Percentiles rank a stretch among this genome's conserved stretches.
Conservation (phyloP, 129 eudicot species). For the Flaveria ramosissima region DNA sequence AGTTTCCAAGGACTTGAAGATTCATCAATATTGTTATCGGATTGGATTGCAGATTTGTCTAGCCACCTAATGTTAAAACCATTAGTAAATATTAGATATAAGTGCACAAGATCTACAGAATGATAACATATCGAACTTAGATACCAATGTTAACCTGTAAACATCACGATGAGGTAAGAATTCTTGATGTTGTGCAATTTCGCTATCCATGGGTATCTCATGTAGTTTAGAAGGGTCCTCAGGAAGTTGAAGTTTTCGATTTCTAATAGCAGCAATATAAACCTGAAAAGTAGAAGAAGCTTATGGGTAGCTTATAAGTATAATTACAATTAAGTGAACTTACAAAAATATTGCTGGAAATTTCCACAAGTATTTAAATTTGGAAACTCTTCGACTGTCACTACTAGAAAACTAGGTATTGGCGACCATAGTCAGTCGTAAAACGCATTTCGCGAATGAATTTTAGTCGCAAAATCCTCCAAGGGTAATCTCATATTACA, state of each 20-base stretch:
- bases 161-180: slow-evolving; percentile 65
- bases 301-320: background rate
- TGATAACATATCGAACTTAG: background rate
- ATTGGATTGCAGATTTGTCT: slow-evolving; percentile 73
- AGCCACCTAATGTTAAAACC: slow-evolving; percentile 48
- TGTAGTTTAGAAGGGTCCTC: slow-evolving; percentile 46
- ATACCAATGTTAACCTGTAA: slow-evolving; percentile 45
- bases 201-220: slow-evolving; percentile 58
- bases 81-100: background rate
- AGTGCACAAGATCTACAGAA: too few relatives aligned
- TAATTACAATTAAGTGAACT: too few relatives aligned
- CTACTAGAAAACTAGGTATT: too few relatives aligned
- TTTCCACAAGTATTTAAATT: too few relatives aligned
- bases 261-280: slow-evolving; percentile 63
- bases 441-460: too few relatives aligned
- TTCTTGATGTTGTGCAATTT: slow-evolving; percentile 47
- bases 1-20: slow-evolving; percentile 64
- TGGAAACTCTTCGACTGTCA: too few relatives aligned
- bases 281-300: slow-evolving; percentile 42
- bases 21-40: slow-evolving; percentile 17
- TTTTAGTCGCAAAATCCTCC: too few relatives aligned
- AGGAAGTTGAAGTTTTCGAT: slow-evolving; percentile 62
- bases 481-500: too few relatives aligned
- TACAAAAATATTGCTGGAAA: too few relatives aligned
- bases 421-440: too few relatives aligned